These are phyloP conservation scores for Coemansia sp. DNA, from an alignment of 192 early-diverging fungal genomes.

Conservation along the genomic window DNA sequence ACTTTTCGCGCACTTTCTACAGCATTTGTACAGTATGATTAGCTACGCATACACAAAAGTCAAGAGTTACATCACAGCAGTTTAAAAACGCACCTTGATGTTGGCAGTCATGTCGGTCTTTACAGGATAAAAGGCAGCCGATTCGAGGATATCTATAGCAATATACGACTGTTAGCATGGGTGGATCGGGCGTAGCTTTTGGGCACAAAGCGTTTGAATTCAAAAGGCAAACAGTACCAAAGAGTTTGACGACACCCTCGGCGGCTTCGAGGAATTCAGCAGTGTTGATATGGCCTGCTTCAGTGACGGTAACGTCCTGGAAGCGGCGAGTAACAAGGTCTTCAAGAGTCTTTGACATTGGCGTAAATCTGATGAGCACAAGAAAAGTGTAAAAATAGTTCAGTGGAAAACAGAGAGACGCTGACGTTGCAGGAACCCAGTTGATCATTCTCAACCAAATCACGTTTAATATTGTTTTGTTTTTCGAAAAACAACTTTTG, in stretches of 20 bases:
- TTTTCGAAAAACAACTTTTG: neutral
- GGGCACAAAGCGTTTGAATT: too few relatives aligned
- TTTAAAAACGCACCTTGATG: slow-evolving; percentile 53
- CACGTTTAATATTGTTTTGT: slow-evolving; percentile 2
- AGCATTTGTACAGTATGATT: neutral
- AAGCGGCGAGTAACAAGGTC: slow-evolving; percentile 66
- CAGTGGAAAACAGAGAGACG: neutral
- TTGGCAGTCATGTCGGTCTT: slow-evolving; percentile 93
- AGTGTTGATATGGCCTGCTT: slow-evolving; percentile 70
- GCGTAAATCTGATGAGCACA: neutral
- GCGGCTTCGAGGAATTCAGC: slow-evolving; percentile 75
- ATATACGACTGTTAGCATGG: neutral
- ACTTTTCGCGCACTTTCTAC: slow-evolving; percentile 68
- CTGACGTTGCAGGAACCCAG: neutral
- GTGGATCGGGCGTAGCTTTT: too few relatives aligned
- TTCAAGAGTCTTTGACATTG: slow-evolving; percentile 45
- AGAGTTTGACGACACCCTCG: slow-evolving; percentile 72
- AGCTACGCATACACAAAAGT: neutral
- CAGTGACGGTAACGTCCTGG: slow-evolving; percentile 61
- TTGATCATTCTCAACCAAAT: neutral
- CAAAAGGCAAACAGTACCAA: slow-evolving; percentile 7
- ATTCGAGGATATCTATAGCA: slow-evolving; percentile 57
- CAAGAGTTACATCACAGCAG: neutral
- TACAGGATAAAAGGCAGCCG: slow-evolving; percentile 79
- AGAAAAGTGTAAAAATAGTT: neutral